Conservation (phyloP, 2,329 filamentous ascomycete species). For the Coniochaeta sp. region DNA sequence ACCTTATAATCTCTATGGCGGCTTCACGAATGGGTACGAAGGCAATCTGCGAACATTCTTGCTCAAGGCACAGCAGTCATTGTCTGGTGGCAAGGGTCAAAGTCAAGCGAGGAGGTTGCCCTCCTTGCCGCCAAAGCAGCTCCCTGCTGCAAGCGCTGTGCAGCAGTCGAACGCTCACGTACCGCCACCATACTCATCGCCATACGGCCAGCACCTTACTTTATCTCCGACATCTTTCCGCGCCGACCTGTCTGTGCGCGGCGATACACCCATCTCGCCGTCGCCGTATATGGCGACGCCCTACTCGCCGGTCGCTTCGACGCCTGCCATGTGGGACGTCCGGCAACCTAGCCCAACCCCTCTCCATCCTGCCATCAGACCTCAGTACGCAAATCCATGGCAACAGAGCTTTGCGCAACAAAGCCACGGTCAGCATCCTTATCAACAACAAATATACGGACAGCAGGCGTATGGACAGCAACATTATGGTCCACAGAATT, state of each 20-base stretch:
- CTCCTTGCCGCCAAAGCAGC: neutral
- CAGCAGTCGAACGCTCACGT: neutral
- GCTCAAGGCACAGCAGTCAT: constrained; percentile 30
- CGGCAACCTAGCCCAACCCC: constrained; percentile 12
- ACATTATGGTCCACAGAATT: neutral
- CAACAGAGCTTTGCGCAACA: constrained; percentile 8
- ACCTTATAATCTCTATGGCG: constrained; percentile 48
- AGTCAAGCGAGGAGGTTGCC: neutral
- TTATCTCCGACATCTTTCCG: neutral
- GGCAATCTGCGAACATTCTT: constrained; percentile 39
- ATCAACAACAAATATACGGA: neutral
- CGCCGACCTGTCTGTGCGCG: neutral
- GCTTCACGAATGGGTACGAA: constrained; percentile 56
- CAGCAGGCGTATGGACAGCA: neutral
- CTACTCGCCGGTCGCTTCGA: neutral
- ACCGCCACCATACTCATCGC: neutral
- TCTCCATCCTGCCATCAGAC: constrained; percentile 29
- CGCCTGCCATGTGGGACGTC: constrained; percentile 1
- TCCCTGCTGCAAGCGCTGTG: neutral
- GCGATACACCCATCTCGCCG: neutral
- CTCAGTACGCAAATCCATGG: constrained; percentile 15
- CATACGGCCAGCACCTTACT: neutral
- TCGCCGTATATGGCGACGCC: neutral
- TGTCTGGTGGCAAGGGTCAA: constrained; percentile 16
- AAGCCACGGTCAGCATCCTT: neutral